Evolutionary conservation across 2,329 filamentous ascomycete species (phyloP).

Genomic region (Claviceps cyperi): DNA sequence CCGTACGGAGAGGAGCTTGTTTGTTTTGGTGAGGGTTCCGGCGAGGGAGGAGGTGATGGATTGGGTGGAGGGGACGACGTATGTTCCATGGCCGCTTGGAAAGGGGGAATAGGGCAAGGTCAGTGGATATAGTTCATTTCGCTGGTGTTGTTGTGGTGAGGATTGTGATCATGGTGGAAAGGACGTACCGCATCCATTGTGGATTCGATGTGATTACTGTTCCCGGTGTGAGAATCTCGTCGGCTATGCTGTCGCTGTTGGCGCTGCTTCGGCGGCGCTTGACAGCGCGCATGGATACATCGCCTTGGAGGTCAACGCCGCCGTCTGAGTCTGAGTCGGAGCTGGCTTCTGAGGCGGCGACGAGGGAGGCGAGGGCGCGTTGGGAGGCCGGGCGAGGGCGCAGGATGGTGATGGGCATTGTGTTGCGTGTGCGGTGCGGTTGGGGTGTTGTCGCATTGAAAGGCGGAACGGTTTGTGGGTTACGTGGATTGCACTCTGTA

Average conservation of each 20-base stretch:
- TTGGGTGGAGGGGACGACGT: conserved; percentile 44
- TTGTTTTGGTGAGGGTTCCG: conserved; percentile 81
- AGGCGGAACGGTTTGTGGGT: too few relatives aligned
- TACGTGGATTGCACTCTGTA: too few relatives aligned
- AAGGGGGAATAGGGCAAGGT: not conserved
- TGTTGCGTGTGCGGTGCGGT: not conserved
- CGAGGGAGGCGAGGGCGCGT: conserved; percentile 9
- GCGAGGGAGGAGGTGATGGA: conserved; percentile 82
- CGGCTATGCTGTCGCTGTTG: conserved; percentile 14
- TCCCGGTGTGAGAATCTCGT: conserved; percentile 70
- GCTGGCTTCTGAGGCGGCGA: conserved; percentile 17
- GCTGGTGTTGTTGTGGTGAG: too few relatives aligned
- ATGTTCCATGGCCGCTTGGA: conserved; percentile 79
- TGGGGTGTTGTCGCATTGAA: too few relatives aligned
- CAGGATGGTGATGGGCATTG: conserved; percentile 35
- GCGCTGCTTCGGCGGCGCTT: conserved; percentile 22
- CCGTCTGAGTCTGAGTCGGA: conserved; percentile 31
- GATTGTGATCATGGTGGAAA: not conserved
- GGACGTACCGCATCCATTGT: conserved; percentile 77
- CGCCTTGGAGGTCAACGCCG: conserved; percentile 30
- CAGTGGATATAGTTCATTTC: not conserved
- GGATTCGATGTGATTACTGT: conserved; percentile 77
- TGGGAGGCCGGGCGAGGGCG: conserved; percentile 22
- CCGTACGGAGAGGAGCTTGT: conserved; percentile 87
- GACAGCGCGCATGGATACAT: conserved; percentile 29